Evolutionary conservation across 176 grass and related monocot species (phyloP).

Genomic region (Puccinellia tenuiflora): DNA sequence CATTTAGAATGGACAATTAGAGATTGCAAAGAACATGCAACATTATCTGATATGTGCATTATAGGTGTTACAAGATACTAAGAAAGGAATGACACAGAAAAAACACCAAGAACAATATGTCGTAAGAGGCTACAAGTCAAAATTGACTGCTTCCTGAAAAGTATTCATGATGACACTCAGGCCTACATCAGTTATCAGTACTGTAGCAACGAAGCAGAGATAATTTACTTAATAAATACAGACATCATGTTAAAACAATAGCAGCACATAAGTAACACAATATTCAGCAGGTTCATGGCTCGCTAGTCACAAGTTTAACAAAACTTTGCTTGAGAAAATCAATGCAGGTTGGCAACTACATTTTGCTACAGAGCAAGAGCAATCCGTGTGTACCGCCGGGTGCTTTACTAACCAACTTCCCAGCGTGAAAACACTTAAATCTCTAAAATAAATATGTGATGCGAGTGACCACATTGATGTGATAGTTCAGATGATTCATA

Average conservation of each 20-base stretch:
- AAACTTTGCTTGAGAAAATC: conserved; percentile 11
- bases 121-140: conserved; percentile 9
- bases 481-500: conserved; percentile 24
- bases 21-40: conserved; percentile 17
- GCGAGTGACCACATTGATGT: background rate
- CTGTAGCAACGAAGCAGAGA: background rate
- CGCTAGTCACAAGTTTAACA: background rate
- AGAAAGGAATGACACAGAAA: conserved; percentile 3
- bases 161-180: background rate
- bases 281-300: conserved; percentile 12
- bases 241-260: conserved; percentile 6
- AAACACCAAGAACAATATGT: conserved; percentile 6
- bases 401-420: background rate
- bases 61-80: background rate
- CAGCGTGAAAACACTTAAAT: background rate
- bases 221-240: conserved; percentile 1
- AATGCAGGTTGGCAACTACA: too few species aligned
- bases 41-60: conserved; percentile 9
- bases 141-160: background rate
- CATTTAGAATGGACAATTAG: background rate
- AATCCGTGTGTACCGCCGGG: background rate
- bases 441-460: conserved; percentile 8
- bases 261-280: background rate
- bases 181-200: background rate
- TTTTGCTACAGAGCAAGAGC: too few species aligned